Base-by-base conservation (phyloP, 768 basidiomycete species). In the Rickenella mellea region DNA sequence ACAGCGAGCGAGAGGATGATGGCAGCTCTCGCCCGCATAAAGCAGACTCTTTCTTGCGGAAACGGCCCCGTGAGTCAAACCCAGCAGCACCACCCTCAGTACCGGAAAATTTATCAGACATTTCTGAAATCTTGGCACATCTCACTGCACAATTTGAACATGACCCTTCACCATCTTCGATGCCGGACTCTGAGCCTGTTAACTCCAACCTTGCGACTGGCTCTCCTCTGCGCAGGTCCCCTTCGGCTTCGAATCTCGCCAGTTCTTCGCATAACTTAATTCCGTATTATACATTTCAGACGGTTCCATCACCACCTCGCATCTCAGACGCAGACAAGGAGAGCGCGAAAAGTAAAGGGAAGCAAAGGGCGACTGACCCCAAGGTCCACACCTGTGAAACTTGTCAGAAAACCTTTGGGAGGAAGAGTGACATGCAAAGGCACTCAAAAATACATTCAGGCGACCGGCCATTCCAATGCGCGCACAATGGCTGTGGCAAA, bases 401-500 rank as follows among this genome's bases (percentile, higher is more conserved):
- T 28, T 92, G 89, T 53, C 70, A 71, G 52, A 92, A 91, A 66
- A 69, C 78, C 8, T 92, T 92, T 56, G 82, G 81, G 22, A 76
- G 89, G 19, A 74, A 80, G 45, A 91, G 88, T 54, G 89, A 92
- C 56, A 70, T 92, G 33, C 73, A 78, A 30, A 77, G 89, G 21
- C 89, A 93, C 56, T 84, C 78, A 69, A 77, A 87, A 32, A 91
- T 91, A 66, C 89, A 93, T 53, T 91, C 89, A 0, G 89, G 89
- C 14, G 89, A 92, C 59, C 72, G 89, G 40, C 89, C 89, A 2
- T 91, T 85, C 58, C 66, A 79, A 10, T 92, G 88, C 51, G 66
- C 69, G 26, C 70, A 85, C 51, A 53, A 62, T 22, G 80, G 78
- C 22, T 92, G 89, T 44, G 85, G 86, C 40, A 93, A 92, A 68